Evolutionary conservation across 257 asterid genomes (phyloP), one percentile per base, ranked within the genome.

Genomic region (Nicotiana benthamiana): DNA sequence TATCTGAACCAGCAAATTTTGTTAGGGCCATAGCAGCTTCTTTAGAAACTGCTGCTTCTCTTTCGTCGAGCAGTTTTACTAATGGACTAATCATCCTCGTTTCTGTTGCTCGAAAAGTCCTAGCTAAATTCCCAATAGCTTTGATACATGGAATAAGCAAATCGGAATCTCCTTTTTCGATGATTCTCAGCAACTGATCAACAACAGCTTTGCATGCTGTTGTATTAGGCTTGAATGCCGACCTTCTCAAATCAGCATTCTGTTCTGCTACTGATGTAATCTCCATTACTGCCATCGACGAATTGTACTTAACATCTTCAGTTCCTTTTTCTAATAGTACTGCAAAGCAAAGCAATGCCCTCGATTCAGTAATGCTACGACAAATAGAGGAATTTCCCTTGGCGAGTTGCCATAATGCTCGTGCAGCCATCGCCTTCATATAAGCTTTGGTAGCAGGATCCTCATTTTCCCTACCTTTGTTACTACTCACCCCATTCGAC

Each of bases 201-300:
- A 92, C 93, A 0, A 89, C 92, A 0, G 94, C 95, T 67, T 91
- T 90, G 85, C 97, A 91, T 28, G 95, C 95, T 0, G 91, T 92
- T 1, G 95, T 88, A 63, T 89, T 92, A 64, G 97, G 97, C 85
- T 89, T 92, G 84, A 92, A 92, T 0, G 97, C 95, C 0, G 95
- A 84, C 24, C 90, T 56, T 75, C 97, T 84, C 20, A 91, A 77
- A 22, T 92, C 97, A 2, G 94, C 77, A 9, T 92, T 93, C 16
- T 80, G 80, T 51, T 91, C 94, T 6, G 97, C 97, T 28, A 90
- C 92, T 0, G 95, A 91, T 0, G 97, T 92, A 80, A 92, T 92
- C 86, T 92, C 97, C 97, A 91, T 90, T 81, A 83, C 67, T 1
- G 86, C 81, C 81, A 72, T 75, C 0, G 86, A 80, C 6, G 83